phyloP scores from a whole-genome alignment of 2,329 filamentous ascomycete genomes.

The Fusarium kyushuense region DNA sequence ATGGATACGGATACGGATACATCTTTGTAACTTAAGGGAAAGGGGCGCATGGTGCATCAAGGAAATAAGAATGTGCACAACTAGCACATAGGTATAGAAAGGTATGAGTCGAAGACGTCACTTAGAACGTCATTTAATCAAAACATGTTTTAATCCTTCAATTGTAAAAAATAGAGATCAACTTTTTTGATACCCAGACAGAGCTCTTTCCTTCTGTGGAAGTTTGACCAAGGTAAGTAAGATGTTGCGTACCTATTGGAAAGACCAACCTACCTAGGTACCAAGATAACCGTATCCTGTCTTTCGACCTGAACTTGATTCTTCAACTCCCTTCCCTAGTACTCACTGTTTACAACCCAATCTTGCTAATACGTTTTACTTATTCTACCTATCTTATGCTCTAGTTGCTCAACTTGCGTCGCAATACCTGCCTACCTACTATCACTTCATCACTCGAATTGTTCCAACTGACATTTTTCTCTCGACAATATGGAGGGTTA shows the following conservation, averaged over 20 bases:
- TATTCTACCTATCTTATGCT: conserved; percentile 9
- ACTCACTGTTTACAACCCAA: not conserved
- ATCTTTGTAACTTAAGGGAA: conserved; percentile 22
- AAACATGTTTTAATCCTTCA: not conserved
- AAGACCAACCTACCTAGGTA: not conserved
- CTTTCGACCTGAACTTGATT: not conserved
- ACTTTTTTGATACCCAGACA: no score
- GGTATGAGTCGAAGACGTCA: conserved; percentile 17
- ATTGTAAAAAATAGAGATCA: not conserved
- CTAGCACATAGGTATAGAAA: conserved; percentile 28
- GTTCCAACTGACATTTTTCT: conserved; percentile 1
- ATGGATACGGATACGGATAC: conserved; percentile 7
- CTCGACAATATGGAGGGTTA: conserved; percentile 38
- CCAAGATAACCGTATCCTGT: no score
- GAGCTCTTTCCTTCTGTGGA: not conserved
- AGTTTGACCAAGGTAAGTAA: not conserved
- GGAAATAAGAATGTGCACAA: conserved; percentile 28
- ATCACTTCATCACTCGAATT: not conserved
- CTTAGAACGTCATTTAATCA: conserved; percentile 16
- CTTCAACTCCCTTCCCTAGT: not conserved
- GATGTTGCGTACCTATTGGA: not conserved
- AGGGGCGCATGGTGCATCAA: conserved; percentile 23
- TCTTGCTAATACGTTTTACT: not conserved
- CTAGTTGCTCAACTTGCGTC: not conserved
- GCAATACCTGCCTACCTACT: conserved; percentile 23